These are phyloP conservation scores for Nothophytophthora sp. DNA, from an alignment of 352 stramenopile species.

Conservation along the genomic window DNA sequence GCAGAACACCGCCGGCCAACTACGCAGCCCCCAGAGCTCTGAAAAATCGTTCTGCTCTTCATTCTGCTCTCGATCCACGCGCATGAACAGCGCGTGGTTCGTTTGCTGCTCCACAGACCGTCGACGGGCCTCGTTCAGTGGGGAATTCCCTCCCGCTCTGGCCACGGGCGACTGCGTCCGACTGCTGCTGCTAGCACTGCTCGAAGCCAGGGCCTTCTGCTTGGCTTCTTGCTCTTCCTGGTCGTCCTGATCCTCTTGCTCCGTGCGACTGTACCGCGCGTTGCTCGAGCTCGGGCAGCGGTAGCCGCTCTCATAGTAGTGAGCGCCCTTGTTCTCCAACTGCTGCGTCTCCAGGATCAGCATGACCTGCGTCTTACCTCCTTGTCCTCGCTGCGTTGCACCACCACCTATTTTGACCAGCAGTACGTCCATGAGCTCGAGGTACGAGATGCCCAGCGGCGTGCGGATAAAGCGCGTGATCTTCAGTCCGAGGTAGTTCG, in stretches of 20 bases:
- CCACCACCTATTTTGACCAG: slow-evolving; percentile 59
- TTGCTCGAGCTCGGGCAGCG: slow-evolving; percentile 66
- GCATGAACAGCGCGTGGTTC: slow-evolving; percentile 53
- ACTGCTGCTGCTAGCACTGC: slow-evolving; percentile 21
- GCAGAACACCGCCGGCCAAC: slow-evolving; percentile 83
- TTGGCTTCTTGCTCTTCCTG: slow-evolving; percentile 22
- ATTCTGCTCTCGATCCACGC: slow-evolving; percentile 52
- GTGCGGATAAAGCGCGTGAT: slow-evolving; percentile 76
- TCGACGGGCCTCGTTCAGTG: slow-evolving; percentile 20
- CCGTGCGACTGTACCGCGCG: slow-evolving; percentile 30
- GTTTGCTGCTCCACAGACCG: slow-evolving; percentile 22
- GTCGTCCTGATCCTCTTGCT: slow-evolving; percentile 35
- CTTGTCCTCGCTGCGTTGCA: slow-evolving; percentile 52
- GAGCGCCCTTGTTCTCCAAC: slow-evolving; percentile 71
- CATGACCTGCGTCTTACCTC: slow-evolving; percentile 56
- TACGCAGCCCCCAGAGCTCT: slow-evolving; percentile 75
- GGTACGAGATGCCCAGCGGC: slow-evolving; percentile 77
- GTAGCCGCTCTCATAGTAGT: slow-evolving; percentile 81
- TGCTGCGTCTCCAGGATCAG: slow-evolving; percentile 78
- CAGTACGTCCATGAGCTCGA: slow-evolving; percentile 82
- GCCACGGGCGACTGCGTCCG: slow-evolving; percentile 29
- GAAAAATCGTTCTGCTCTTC: slow-evolving; percentile 80
- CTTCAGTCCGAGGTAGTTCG: slow-evolving; percentile 61
- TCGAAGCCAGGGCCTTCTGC: slow-evolving; percentile 15
- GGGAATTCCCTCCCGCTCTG: slow-evolving; percentile 18